Conservation (phyloP, 75 land plant genomes). For the Cryptomeria japonica region DNA sequence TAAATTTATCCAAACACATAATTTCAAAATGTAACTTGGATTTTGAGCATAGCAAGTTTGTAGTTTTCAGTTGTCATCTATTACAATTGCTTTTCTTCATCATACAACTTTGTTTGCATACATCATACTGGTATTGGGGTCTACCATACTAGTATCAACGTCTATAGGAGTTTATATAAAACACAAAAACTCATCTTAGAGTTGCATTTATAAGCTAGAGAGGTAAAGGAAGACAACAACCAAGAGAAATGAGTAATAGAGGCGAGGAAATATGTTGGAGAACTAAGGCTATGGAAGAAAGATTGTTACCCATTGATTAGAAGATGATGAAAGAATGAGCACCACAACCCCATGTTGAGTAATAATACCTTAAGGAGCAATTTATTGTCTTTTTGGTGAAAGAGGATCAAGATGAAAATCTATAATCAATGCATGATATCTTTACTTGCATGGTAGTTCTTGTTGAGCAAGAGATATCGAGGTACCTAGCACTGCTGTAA, state of each 20-base stretch:
- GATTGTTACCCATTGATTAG: neutral
- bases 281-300: neutral
- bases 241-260: neutral
- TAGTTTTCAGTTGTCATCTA: neutral
- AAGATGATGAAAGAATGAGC: neutral
- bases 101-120: neutral
- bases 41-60: neutral
- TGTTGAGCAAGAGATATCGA: no score
- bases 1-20: neutral
- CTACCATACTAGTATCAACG: no score
- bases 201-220: neutral
- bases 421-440: neutral
- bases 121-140: neutral
- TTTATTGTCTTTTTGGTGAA: neutral
- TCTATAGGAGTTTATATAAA: neutral
- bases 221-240: no score
- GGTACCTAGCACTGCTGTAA: no score
- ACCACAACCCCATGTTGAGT: neutral
- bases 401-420: neutral
- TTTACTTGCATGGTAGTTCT: no score
- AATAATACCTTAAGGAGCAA: neutral
- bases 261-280: neutral
- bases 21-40: neutral
- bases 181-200: neutral
- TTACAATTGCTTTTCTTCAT: neutral